Evolutionary conservation across 768 basidiomycete genomes (phyloP), one percentile per base, ranked within the genome.

Genomic region (Panaeolus cyanescens): DNA sequence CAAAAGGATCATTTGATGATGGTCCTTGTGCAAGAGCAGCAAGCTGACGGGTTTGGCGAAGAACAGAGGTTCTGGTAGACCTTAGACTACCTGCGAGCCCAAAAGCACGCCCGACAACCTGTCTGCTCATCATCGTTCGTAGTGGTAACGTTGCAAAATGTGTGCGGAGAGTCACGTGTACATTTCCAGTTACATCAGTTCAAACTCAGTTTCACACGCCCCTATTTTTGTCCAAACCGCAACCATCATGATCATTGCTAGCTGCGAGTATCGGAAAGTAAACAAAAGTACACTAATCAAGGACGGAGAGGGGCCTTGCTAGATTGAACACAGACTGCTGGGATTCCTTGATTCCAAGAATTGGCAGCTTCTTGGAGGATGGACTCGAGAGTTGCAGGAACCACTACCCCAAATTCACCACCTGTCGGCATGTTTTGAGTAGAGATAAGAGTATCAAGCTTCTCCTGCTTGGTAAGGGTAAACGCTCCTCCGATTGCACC

Each of bases 1-100:
- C 96, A 73, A 98, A 97, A 7, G 83, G 82, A 72, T 94, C 92
- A 67, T 92, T 92, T 20, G 90, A 77, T 1, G 91, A 92, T 2
- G 91, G 91, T n/a, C 54, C 64, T 61, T 59, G 62, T 12, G 67
- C 62, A 15, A 67, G 62, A 5, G 70, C 59, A 2, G 68, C 66
- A 20, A 68, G 64, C 40, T 39, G 45, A 28, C 45, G 45, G 25
- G 45, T 50, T 9, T 50, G 22, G 45, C 45, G 45, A 50, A 50
- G 12, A 1, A 28, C 25, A 4, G 25, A 22, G 25, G 45, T 50
- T 50, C 45, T 50, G 45, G 45, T 28, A 28, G 45, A 50, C 30
- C 45, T 50, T 8, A 50, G 45, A 50, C 45, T 30, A 50, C 25
- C 45, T 25, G 45, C 45, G 45, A 50, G 45, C 45, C 45, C 45